Evolutionary conservation across 306 rosid genomes (phyloP).

Genomic region (Dalbergia cultrata): DNA sequence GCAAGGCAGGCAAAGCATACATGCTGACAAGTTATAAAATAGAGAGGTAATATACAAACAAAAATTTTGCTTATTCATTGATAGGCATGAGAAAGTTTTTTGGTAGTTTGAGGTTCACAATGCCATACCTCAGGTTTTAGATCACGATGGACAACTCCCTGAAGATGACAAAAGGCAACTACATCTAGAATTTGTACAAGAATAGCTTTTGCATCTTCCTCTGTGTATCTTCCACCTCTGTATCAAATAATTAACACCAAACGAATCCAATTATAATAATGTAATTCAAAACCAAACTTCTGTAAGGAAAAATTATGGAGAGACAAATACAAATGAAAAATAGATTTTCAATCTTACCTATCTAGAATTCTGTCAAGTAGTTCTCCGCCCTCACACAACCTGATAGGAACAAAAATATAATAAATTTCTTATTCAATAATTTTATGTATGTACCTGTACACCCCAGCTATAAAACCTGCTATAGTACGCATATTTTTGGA

Average conservation of each 20-base stretch:
- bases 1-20: conserved; percentile 51
- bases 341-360: conserved; percentile 66
- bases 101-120: conserved; percentile 35
- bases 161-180: conserved; percentile 89
- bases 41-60: conserved; percentile 21
- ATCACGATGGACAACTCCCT: conserved; percentile 97
- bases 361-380: conserved; percentile 90
- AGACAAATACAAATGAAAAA: conserved; percentile 37
- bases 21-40: conserved; percentile 31
- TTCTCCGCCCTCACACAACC: conserved; percentile 99
- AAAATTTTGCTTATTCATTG: conserved; percentile 5
- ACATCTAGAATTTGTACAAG: conserved; percentile 85
- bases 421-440: conserved; percentile 40
- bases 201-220: conserved; percentile 91
- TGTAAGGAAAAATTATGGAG: conserved; percentile 26
- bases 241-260: conserved; percentile 43
- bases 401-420: conserved; percentile 50
- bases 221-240: conserved; percentile 97
- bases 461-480: conserved; percentile 20
- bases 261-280: conserved; percentile 43
- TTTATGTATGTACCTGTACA: neutral
- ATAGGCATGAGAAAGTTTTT: conserved; percentile 37
- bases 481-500: conserved; percentile 20
- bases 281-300: conserved; percentile 37
- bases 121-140: conserved; percentile 91